Evolutionary conservation across 495 filamentous ascomycete species (phyloP).

Genomic region (Penicillium coprophilum): DNA sequence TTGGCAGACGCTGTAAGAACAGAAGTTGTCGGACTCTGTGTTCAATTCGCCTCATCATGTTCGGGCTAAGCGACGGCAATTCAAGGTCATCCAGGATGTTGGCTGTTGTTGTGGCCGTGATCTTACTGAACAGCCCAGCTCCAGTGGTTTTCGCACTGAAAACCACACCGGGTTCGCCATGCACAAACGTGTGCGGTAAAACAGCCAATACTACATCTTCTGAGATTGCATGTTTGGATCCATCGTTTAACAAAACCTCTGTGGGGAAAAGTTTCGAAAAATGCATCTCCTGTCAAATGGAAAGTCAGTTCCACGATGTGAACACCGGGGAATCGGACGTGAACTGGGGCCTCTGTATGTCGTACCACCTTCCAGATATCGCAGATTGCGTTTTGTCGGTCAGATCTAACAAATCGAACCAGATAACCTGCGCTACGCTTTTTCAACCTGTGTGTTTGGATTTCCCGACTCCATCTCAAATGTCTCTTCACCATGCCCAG

Average conservation of each 20-base stretch:
- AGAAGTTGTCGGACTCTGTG: constrained; percentile 8
- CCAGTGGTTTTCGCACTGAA: constrained; percentile 28
- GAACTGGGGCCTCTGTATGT: constrained; percentile 61
- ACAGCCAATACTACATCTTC: constrained; percentile 46
- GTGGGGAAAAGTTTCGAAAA: constrained; percentile 53
- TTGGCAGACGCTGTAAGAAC: constrained; percentile 12
- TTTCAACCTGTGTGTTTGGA: constrained; percentile 47
- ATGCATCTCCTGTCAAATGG: constrained; percentile 59
- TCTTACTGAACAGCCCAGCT: constrained; percentile 24
- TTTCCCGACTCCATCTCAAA: constrained; percentile 37
- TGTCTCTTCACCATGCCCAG: constrained; percentile 43
- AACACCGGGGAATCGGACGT: constrained; percentile 53
- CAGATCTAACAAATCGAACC: constrained; percentile 8
- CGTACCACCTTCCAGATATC: background rate
- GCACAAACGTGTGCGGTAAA: constrained; percentile 48
- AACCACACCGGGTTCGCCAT: constrained; percentile 53
- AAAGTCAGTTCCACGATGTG: constrained; percentile 52
- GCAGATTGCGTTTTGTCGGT: background rate
- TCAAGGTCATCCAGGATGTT: constrained; percentile 10
- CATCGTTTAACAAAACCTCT: constrained; percentile 40
- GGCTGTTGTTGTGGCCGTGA: constrained; percentile 11
- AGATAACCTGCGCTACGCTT: constrained; percentile 54
- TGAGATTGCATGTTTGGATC: constrained; percentile 58
- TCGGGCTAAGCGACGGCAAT: constrained; percentile 12
- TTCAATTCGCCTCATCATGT: constrained; percentile 18